phyloP scores from a whole-genome alignment of 345 rosid genomes.

The Melaleuca alternifolia region DNA sequence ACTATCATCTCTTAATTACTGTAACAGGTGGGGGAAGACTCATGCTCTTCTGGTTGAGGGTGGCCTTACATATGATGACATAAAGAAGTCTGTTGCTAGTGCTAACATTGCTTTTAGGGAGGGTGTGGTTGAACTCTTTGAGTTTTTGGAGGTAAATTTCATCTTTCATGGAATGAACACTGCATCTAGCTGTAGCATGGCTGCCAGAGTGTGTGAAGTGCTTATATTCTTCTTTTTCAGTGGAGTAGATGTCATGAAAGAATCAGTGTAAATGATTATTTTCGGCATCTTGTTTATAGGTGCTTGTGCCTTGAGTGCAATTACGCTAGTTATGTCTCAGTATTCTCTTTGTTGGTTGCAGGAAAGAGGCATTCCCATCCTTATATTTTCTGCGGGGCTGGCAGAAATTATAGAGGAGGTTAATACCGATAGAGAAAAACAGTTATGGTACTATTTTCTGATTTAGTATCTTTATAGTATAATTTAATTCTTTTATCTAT shows the following conservation, averaged over 20 bases:
- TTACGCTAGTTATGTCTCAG: not conserved
- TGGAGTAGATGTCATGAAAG: not conserved
- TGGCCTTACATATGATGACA: conserved; percentile 72
- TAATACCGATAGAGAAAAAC: not conserved
- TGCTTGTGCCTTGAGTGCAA: not conserved
- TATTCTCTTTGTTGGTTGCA: conserved; percentile 13
- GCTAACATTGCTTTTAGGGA: conserved; percentile 71
- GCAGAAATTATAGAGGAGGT: conserved; percentile 98
- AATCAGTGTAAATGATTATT: not conserved
- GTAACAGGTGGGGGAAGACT: conserved; percentile 76
- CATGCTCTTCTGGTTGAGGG: conserved; percentile 84
- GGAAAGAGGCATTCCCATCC: conserved; percentile 67
- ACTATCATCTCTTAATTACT: not conserved
- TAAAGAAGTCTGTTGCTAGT: conserved; percentile 51
- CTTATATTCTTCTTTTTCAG: not conserved
- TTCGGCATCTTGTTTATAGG: not conserved
- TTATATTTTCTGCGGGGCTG: conserved; percentile 92
- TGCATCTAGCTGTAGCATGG: not conserved
- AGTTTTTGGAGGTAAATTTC: conserved; percentile 60
- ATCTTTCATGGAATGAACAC: not conserved
- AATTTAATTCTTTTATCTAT: conserved; percentile 1
- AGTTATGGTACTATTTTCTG: not conserved
- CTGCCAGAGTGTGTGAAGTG: not conserved
- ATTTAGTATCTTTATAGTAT: not conserved
- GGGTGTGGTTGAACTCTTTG: conserved; percentile 66